A percentile compares a stretch with the other conserved stretches of the same genome.
Evolutionary conservation across 352 stramenopile genomes (phyloP).

Genomic region (Phytophthora pinifolia): DNA sequence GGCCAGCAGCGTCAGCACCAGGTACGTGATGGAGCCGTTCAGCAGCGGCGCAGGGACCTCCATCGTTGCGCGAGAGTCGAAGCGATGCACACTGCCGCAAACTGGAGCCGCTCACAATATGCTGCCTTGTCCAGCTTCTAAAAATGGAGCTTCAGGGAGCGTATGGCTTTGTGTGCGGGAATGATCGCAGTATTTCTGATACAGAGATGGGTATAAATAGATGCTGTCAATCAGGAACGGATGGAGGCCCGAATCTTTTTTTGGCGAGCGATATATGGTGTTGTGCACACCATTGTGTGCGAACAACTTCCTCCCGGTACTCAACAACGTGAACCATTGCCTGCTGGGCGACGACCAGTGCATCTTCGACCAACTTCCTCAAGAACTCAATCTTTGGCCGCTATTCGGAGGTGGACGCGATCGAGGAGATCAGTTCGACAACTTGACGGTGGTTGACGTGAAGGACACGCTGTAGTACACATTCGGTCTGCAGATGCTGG

Average conservation of each 20-base stretch:
- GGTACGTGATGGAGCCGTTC: conserved; percentile 85
- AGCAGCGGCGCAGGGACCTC: conserved; percentile 76
- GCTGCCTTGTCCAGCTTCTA: conserved; percentile 25
- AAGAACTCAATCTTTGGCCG: conserved; percentile 22
- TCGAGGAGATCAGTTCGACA: conserved; percentile 16
- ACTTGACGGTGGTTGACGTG: conserved; percentile 28
- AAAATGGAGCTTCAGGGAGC: conserved; percentile 24
- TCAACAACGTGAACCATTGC: conserved; percentile 36
- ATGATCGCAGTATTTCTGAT: not conserved
- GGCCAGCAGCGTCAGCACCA: conserved; percentile 83
- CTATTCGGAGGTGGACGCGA: too few relatives aligned
- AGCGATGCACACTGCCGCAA: conserved; percentile 16
- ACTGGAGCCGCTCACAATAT: not conserved
- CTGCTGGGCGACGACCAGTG: not conserved
- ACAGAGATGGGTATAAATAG: conserved; percentile 10
- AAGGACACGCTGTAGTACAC: conserved; percentile 20
- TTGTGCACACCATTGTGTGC: not conserved
- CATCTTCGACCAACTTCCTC: conserved; percentile 13
- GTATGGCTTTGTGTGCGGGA: conserved; percentile 1
- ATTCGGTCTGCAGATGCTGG: conserved; percentile 41
- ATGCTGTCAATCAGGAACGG: conserved; percentile 1
- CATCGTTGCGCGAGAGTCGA: conserved; percentile 46
- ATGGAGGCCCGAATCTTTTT: conserved; percentile 20
- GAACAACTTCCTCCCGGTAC: conserved; percentile 25
- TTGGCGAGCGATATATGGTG: not conserved